phyloP scores from a whole-genome alignment of 345 rosid genomes.

The Crucihimalaya himalaica region DNA sequence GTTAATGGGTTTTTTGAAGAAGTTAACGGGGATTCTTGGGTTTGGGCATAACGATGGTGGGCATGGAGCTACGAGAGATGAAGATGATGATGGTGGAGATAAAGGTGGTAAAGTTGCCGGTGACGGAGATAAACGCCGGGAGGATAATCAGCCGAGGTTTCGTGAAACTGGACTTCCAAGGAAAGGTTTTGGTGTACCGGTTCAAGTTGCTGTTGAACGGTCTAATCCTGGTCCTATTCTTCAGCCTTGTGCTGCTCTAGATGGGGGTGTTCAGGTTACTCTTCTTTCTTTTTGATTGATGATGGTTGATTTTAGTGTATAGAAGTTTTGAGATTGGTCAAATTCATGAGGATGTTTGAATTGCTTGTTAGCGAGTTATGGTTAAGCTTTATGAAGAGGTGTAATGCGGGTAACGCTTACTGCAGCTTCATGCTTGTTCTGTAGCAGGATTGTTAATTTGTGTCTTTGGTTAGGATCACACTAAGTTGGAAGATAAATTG shows the following conservation, averaged over 20 bases:
- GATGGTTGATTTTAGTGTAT: not conserved
- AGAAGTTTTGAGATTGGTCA: not conserved
- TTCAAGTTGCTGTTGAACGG: constrained; percentile 76
- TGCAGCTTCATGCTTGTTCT: constrained; percentile 20
- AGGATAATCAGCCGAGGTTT: constrained; percentile 39
- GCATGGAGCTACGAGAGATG: constrained; percentile 43
- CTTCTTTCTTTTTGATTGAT: not conserved
- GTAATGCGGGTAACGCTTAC: not conserved
- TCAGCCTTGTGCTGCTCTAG: constrained; percentile 63
- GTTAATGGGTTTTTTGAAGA: constrained; percentile 77
- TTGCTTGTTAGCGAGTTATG: not conserved
- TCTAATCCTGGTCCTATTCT: constrained; percentile 62
- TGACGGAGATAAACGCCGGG: constrained; percentile 25
- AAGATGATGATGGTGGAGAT: constrained; percentile 42
- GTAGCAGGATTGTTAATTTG: not conserved
- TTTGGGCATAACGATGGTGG: constrained; percentile 64
- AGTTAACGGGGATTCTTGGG: constrained; percentile 83
- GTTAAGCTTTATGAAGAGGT: not conserved
- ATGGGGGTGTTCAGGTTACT: constrained; percentile 92
- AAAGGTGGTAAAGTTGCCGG: constrained; percentile 11
- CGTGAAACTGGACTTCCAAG: constrained; percentile 75
- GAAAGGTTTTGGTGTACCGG: constrained; percentile 81
- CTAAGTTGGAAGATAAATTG: not conserved
- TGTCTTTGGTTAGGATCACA: not conserved
- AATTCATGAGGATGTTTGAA: not conserved